Percentiles rank a stretch among this genome's conserved stretches.
These are phyloP conservation scores for Tolypocladium inflatum DNA, from an alignment of 2,329 filamentous ascomycete genomes.

Conservation along the genomic window DNA sequence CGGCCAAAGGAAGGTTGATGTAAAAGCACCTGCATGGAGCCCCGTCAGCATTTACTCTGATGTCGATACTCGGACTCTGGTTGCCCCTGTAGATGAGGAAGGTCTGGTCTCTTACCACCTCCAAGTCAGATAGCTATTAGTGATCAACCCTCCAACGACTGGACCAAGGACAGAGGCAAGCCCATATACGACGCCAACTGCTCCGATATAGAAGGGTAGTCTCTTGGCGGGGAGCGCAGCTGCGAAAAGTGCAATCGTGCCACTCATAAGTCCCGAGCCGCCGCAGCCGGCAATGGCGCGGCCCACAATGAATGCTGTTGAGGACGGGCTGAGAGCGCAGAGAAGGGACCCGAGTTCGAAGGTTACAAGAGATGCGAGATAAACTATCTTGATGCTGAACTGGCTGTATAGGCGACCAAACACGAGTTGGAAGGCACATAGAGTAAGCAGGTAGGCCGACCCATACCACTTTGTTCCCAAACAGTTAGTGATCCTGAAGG, in stretches of 20 bases:
- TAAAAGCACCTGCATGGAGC: background rate
- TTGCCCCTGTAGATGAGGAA: background rate
- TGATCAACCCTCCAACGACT: background rate
- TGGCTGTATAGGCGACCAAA: slow-evolving; percentile 1
- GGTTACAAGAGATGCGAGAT: background rate
- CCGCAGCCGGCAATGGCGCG: slow-evolving; percentile 1
- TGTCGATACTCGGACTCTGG: background rate
- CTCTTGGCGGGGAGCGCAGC: background rate
- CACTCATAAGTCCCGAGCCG: background rate
- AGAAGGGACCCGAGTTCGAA: background rate
- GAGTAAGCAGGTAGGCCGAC: background rate
- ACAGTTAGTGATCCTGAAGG: background rate
- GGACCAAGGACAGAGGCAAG: background rate
- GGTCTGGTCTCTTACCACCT: background rate
- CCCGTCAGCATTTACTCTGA: background rate
- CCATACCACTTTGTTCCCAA: background rate
- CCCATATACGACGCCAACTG: background rate
- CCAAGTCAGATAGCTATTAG: slow-evolving; percentile 1
- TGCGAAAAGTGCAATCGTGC: slow-evolving; percentile 1
- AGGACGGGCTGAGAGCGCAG: background rate
- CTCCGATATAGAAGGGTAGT: background rate
- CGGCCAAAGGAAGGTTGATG: background rate
- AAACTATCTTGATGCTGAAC: background rate
- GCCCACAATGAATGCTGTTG: background rate
- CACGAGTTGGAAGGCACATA: slow-evolving; percentile 1